These are phyloP conservation scores for Paraconiothyrium sp. DNA, from an alignment of 2,329 filamentous ascomycete species.

Conservation along the genomic window DNA sequence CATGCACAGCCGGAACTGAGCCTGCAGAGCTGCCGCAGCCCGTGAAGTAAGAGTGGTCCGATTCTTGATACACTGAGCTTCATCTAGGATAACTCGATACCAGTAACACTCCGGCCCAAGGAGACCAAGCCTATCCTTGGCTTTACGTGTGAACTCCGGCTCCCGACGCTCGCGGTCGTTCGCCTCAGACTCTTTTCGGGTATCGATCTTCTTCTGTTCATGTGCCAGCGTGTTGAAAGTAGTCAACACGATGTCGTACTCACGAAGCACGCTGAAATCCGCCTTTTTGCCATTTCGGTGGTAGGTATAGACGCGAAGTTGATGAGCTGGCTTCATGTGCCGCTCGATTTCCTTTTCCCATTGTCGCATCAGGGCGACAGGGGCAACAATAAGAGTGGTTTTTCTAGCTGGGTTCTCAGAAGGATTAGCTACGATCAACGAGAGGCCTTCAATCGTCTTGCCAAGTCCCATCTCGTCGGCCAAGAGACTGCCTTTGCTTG, in stretches of 20 bases:
- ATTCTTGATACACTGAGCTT: conserved; percentile 85
- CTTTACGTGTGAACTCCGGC: conserved; percentile 27
- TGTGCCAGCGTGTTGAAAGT: conserved; percentile 77
- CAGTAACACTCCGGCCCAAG: conserved; percentile 69
- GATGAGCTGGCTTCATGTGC: conserved; percentile 69
- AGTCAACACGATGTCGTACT: conserved; percentile 79
- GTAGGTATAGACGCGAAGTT: conserved; percentile 72
- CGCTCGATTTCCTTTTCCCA: conserved; percentile 82
- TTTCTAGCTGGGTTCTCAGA: conserved; percentile 67
- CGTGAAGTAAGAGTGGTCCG: conserved; percentile 68
- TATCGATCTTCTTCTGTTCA: conserved; percentile 70
- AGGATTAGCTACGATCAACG: conserved; percentile 76
- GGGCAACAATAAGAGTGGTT: conserved; percentile 85
- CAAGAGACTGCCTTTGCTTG: conserved; percentile 78
- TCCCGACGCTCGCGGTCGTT: conserved; percentile 51
- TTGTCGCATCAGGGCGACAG: conserved; percentile 81
- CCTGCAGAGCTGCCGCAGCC: conserved; percentile 67
- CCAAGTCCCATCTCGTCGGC: conserved; percentile 75
- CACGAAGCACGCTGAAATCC: conserved; percentile 68
- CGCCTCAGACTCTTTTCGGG: conserved; percentile 59
- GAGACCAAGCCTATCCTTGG: conserved; percentile 51
- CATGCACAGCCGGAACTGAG: conserved; percentile 75
- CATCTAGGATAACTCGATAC: conserved; percentile 73
- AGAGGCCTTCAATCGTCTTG: conserved; percentile 84
- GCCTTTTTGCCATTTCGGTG: conserved; percentile 68